Evolutionary conservation across 768 basidiomycete species (phyloP), one percentile per base, ranked within the genome.

Genomic region (Mycena galericulata): DNA sequence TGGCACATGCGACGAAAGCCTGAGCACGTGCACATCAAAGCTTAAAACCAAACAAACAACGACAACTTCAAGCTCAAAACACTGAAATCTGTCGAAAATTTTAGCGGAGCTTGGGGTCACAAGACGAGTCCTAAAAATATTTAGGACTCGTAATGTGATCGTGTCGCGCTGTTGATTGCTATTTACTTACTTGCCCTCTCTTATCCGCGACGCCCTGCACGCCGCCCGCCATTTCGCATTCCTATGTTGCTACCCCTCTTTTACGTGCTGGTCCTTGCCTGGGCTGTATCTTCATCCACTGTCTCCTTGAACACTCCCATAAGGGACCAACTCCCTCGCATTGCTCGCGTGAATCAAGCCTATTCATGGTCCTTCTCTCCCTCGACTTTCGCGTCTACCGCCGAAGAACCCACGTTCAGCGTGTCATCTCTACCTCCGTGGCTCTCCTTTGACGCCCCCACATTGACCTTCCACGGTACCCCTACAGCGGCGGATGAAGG

Each of bases 341-440:
- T 98, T 67, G 95, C 94, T 24, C 90, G 94, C 66, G 79, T 90
- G 41, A 82, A 83, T 75, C 72, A 86, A 60, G 81, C 83, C 47
- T 99, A 88, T 77, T 82, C 84, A 51, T 98, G 94, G 91, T 78
- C 89, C 17, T 84, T 94, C 72, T 86, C 91, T 69, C 74, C 82
- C 4, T 75, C 79, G 54, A 95, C 96, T 0, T 97, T 97, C 79
- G 75, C 78, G 32, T 86, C 87, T 11, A 72, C 80, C 34, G 76
- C 79, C 69, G 87, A 82, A 66, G 47, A 77, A 49, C 68, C 87
- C 9, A 77, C 73, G 26, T 93, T 91, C 75, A 80, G 88, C 5
- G 85, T 87, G 0, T 84, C 85, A 6, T 68, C 79, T 27, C 82
- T 96, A 20, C 95, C 96, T 4, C 57, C 75, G 4, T 99, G 97